Conservation (phyloP, 2,329 filamentous ascomycete genomes). For the Talaromyces islandicus region DNA sequence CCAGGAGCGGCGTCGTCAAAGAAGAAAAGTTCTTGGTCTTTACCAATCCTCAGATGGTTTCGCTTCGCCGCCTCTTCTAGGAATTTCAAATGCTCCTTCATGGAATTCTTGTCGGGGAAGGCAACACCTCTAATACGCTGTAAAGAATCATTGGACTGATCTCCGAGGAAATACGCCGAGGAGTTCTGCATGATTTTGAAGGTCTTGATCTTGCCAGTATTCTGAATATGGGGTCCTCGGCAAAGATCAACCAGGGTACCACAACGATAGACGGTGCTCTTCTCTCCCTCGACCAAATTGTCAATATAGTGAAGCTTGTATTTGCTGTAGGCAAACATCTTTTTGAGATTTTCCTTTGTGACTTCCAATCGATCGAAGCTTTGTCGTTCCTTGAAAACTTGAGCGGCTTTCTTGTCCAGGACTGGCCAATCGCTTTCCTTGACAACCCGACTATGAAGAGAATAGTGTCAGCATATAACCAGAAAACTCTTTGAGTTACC, state of each 20-base stretch:
- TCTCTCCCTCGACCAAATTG: slow-evolving; percentile 85
- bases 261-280: slow-evolving; percentile 89
- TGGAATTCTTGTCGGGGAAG: slow-evolving; percentile 93
- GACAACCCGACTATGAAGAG: slow-evolving; percentile 51
- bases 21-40: slow-evolving; percentile 95
- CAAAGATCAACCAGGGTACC: slow-evolving; percentile 93
- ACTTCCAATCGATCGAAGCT: slow-evolving; percentile 84
- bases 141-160: slow-evolving; percentile 87
- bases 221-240: slow-evolving; percentile 87
- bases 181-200: slow-evolving; percentile 90
- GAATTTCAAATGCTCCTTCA: slow-evolving; percentile 90
- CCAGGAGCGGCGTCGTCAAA: slow-evolving; percentile 93
- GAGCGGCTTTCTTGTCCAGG: slow-evolving; percentile 71
- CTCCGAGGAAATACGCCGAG: slow-evolving; percentile 87
- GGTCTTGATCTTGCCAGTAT: slow-evolving; percentile 88
- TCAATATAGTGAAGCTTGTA: slow-evolving; percentile 98
- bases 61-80: slow-evolving; percentile 97
- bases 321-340: slow-evolving; percentile 97
- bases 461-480: not conserved
- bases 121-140: slow-evolving; percentile 96
- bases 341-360: slow-evolving; percentile 82
- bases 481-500: slow-evolving; percentile 6
- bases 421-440: slow-evolving; percentile 75
- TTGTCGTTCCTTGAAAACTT: slow-evolving; percentile 94
- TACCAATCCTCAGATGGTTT: slow-evolving; percentile 88